A percentile compares a stretch with the other conserved stretches of the same genome.
Conservation (phyloP, 306 rosid species). For the Vigna nakashimae region DNA sequence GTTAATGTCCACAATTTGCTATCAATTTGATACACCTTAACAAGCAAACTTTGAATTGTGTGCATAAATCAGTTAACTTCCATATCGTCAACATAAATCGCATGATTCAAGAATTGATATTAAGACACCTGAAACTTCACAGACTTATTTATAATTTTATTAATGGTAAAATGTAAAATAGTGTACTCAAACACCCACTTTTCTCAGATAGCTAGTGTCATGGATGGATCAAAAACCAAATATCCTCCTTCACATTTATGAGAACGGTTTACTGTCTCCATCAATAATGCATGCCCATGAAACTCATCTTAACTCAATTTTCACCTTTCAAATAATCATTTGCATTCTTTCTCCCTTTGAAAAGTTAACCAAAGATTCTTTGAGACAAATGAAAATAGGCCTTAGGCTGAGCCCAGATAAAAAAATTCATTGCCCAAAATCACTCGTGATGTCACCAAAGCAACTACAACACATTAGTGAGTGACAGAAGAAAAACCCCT, state of each 20-base stretch:
- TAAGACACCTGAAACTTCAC: background rate
- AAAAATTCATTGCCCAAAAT: background rate
- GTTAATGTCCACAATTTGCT: background rate
- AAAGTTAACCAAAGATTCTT: background rate
- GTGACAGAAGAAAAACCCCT: background rate
- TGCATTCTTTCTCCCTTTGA: background rate
- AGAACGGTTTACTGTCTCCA: background rate
- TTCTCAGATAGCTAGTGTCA: background rate
- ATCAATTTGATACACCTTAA: background rate
- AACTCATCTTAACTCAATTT: background rate
- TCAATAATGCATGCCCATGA: background rate
- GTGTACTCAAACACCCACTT: background rate
- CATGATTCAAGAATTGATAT: background rate
- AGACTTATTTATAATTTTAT: background rate
- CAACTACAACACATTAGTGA: background rate
- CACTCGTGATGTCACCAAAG: background rate
- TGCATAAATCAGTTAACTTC: background rate
- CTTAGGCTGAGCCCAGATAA: background rate
- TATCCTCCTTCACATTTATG: background rate
- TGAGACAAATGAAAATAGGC: background rate
- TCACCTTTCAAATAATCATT: slow-evolving; percentile 6
- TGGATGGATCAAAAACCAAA: background rate
- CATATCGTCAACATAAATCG: background rate
- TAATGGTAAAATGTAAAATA: background rate
- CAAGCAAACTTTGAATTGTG: background rate